Base-by-base conservation (phyloP, 192 early-diverging fungal genomes). In the Spizellomyces punctatus region DNA sequence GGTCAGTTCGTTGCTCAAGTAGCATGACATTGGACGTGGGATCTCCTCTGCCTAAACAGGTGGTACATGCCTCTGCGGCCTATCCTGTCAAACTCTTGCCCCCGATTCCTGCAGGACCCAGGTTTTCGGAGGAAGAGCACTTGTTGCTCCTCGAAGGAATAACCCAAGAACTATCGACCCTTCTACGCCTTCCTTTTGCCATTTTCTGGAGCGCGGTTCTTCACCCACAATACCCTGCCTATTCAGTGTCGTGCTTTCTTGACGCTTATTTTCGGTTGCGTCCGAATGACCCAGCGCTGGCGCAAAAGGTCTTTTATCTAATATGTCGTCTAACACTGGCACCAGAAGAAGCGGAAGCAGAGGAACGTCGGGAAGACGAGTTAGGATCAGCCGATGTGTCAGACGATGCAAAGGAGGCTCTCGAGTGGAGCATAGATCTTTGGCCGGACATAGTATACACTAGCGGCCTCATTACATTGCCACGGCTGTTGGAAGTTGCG, bases 121-220 rank as follows among this genome's bases (percentile, higher is more conserved):
- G 54, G 7, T 7, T 56, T 19, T 22, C 54, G 54, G n/a, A 22
- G 54, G 54, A 56, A 56, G 22, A 56, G 22, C 54, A 56, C 22
- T n/a, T 19, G n/a, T 22, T 19, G 54, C 21, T 65, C 64, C 8
- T 65, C 36, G 46, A 58, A 60, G 16, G 9, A 21, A 58, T 58
- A 21, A 67, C 45, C 54, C 14, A 10, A 55, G 66, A 75, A 12
- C 46, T 75, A 14, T 67, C 73, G 14, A 36, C 47, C 7, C 47
- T 75, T 5, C 66, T 75, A 12, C 73, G 73, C 6, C 49, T 68
- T 27, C 42, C 52, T 10, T 75, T 69, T 55, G 57, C 22, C 17
- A 21, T 21, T 14, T 75, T 75, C 61, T 75, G 73, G 73, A 75
- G 73, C 52, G 63, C 73, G 12, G 73, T 68, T 17, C 21, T 75